Evolutionary conservation across 345 rosid genomes (phyloP).

Genomic region (Kandelia obovata): DNA sequence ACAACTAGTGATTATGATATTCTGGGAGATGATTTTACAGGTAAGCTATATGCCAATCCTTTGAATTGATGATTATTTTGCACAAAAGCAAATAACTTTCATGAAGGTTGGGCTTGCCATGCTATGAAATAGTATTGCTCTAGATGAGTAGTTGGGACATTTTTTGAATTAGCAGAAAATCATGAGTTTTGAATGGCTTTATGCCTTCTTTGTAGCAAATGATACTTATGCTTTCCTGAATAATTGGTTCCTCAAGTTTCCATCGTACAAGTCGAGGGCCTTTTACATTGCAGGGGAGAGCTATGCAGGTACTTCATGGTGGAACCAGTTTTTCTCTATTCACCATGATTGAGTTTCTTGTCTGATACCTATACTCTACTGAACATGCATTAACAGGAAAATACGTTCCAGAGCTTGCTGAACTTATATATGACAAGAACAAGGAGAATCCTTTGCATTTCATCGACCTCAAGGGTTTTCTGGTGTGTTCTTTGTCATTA

Average conservation of each 20-base stretch:
- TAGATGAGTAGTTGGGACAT: conserved; percentile 1
- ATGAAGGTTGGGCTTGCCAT: no score
- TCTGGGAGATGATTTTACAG: conserved; percentile 72
- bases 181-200: not conserved
- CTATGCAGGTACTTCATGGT: conserved; percentile 62
- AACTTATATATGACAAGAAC: conserved; percentile 60
- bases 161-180: conserved; percentile 6
- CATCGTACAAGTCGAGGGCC: conserved; percentile 42
- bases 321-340: conserved; percentile 2
- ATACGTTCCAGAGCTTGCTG: conserved; percentile 86
- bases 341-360: not conserved
- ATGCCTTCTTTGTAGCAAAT: conserved; percentile 36
- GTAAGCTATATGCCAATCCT: conserved; percentile 24
- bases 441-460: conserved; percentile 39
- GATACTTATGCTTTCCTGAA: conserved; percentile 72
- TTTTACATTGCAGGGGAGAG: conserved; percentile 95
- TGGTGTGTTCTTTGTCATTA: conserved; percentile 46
- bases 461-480: conserved; percentile 68
- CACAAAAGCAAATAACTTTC: no score
- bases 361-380: not conserved
- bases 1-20: conserved; percentile 52
- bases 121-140: no score
- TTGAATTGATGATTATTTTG: no score
- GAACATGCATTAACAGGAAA: conserved; percentile 44
- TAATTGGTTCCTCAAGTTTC: conserved; percentile 73